phyloP scores from a whole-genome alignment of 2,329 filamentous ascomycete species.

The Parascedosporium putredinis region DNA sequence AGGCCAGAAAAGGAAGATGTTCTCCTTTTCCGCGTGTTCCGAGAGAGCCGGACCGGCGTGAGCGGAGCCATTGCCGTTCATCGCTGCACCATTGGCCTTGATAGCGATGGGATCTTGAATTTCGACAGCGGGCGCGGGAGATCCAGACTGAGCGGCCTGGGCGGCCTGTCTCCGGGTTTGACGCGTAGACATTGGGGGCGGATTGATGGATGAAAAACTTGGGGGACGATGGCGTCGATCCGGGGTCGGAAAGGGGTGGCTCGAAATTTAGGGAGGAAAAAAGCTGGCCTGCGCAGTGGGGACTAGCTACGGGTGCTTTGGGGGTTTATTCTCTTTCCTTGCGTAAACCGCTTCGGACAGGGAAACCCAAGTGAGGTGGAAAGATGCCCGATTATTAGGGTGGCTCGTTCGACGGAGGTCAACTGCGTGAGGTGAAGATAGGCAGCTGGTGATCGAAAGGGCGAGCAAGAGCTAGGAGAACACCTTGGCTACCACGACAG shows the following conservation, averaged over 20 bases:
- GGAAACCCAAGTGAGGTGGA: background rate
- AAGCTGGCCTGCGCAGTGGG: too few species aligned
- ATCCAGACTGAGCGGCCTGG: conserved; percentile 16
- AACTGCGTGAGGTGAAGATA: background rate
- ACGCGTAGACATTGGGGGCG: conserved; percentile 25
- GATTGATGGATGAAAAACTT: background rate
- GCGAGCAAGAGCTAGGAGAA: background rate
- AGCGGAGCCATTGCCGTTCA: conserved; percentile 37
- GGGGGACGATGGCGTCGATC: background rate
- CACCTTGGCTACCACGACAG: background rate
- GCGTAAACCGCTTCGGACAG: background rate
- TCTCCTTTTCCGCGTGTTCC: conserved; percentile 42
- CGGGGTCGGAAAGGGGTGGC: background rate
- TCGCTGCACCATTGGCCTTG: conserved; percentile 17
- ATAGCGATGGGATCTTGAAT: conserved; percentile 19
- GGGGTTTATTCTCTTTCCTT: too few species aligned
- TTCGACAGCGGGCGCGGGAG: conserved; percentile 13
- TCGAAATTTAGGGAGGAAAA: too few species aligned
- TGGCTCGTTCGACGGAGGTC: background rate
- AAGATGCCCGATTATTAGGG: background rate
- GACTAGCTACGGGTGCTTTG: too few species aligned
- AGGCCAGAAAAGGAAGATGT: conserved; percentile 73
- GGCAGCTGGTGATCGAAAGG: background rate
- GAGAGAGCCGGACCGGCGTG: conserved; percentile 23
- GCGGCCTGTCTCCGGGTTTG: conserved; percentile 28